Evolutionary conservation across 768 basidiomycete genomes (phyloP).

Genomic region (Tylopilus intermedius): DNA sequence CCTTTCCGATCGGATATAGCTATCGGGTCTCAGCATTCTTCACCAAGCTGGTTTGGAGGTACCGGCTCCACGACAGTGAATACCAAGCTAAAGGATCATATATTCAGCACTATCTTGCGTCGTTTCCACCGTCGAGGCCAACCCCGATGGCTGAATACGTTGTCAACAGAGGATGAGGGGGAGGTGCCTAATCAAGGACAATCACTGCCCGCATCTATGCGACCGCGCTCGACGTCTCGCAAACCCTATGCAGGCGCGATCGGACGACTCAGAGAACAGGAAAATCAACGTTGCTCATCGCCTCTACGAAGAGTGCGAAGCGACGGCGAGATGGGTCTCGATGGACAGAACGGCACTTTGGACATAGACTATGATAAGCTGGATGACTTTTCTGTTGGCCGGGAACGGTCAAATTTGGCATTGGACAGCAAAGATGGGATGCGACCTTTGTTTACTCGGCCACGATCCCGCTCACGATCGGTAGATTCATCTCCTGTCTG

Average conservation of each 20-base stretch:
- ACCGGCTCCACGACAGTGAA: constrained; percentile 93
- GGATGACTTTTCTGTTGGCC: constrained; percentile 16
- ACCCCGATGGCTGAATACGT: constrained; percentile 31
- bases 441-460: constrained; percentile 29
- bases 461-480: constrained; percentile 41
- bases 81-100: constrained; percentile 90
- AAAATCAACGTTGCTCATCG: constrained; percentile 32
- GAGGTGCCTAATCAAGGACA: constrained; percentile 40
- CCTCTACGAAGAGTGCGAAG: constrained; percentile 62
- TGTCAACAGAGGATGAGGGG: constrained; percentile 55
- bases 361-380: constrained; percentile 38
- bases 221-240: constrained; percentile 15
- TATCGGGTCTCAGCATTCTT: constrained; percentile 27
- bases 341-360: constrained; percentile 36
- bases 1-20: constrained; percentile 39
- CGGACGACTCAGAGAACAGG: constrained; percentile 38
- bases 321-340: constrained; percentile 43
- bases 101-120: constrained; percentile 84
- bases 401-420: constrained; percentile 16
- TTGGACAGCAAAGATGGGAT: constrained; percentile 20
- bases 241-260: constrained; percentile 24
- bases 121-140: constrained; percentile 54
- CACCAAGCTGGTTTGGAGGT: constrained; percentile 70
- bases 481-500: constrained; percentile 24
- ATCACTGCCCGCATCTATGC: constrained; percentile 1